Evolutionary conservation across 2,329 filamentous ascomycete species (phyloP).

Genomic region (Cadophora gregata): DNA sequence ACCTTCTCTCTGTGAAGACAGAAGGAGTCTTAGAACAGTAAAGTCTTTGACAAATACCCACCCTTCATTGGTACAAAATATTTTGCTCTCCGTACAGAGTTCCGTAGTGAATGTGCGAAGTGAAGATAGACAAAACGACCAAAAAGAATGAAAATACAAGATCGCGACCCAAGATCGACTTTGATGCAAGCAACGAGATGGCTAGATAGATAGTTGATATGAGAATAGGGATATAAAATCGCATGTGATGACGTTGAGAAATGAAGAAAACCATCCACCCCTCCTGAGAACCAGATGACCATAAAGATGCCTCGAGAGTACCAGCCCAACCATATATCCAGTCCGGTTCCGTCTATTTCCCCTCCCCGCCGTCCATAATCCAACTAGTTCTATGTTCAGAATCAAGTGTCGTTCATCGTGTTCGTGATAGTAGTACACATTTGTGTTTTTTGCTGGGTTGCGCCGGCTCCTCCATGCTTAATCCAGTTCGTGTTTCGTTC

Average conservation of each 20-base stretch:
- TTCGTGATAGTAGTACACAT: slow-evolving; percentile 33
- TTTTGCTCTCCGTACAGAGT: not conserved
- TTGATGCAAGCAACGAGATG: not conserved
- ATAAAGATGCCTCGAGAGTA: slow-evolving; percentile 17
- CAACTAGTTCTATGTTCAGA: slow-evolving; percentile 13
- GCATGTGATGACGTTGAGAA: slow-evolving; percentile 7
- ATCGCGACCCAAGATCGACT: slow-evolving; percentile 1
- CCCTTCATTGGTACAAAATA: slow-evolving; percentile 1
- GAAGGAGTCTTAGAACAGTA: not conserved
- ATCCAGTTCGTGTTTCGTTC: slow-evolving; percentile 4
- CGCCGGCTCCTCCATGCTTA: not conserved
- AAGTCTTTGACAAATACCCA: slow-evolving; percentile 9
- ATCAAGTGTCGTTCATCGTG: slow-evolving; percentile 10
- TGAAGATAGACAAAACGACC: not conserved
- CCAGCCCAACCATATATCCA: slow-evolving; percentile 10
- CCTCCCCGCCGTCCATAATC: slow-evolving; percentile 1
- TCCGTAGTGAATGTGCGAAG: not conserved
- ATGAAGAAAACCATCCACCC: not conserved
- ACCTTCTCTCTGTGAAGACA: not conserved
- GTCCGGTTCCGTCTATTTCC: slow-evolving; percentile 27
- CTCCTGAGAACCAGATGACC: not conserved
- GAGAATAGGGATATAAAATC: not conserved
- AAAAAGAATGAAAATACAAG: not conserved
- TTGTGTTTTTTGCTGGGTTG: slow-evolving; percentile 3
- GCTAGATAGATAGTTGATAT: not conserved